Evolutionary conservation across 2,329 filamentous ascomycete genomes (phyloP).

Genomic region (Ophiocordyceps camponoti-rufipedis): DNA sequence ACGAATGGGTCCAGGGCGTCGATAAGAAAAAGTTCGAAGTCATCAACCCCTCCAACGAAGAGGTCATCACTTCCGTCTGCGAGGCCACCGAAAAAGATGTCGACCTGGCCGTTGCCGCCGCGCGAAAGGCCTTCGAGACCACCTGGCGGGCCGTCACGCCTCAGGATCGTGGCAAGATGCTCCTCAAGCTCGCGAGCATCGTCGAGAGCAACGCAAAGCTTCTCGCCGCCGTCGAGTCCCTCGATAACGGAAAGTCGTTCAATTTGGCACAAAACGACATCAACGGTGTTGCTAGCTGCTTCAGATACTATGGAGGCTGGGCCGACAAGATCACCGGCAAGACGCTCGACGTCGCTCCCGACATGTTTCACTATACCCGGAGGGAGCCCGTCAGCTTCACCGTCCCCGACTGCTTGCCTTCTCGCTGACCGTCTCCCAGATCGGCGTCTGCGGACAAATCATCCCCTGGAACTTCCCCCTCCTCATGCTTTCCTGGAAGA

Average conservation of each 20-base stretch:
- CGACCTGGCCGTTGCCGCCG: slow-evolving; percentile 64
- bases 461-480: slow-evolving; percentile 83
- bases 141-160: slow-evolving; percentile 52
- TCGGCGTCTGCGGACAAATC: slow-evolving; percentile 71
- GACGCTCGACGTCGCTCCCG: slow-evolving; percentile 60
- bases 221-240: slow-evolving; percentile 65
- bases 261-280: slow-evolving; percentile 62
- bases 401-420: too few species aligned
- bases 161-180: slow-evolving; percentile 46
- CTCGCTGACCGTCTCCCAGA: slow-evolving; percentile 8
- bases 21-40: slow-evolving; percentile 86
- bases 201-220: slow-evolving; percentile 61
- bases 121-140: slow-evolving; percentile 70
- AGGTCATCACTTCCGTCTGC: slow-evolving; percentile 64
- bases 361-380: slow-evolving; percentile 67
- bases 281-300: slow-evolving; percentile 42
- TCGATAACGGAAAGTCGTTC: slow-evolving; percentile 78
- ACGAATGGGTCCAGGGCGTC: slow-evolving; percentile 62
- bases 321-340: slow-evolving; percentile 85
- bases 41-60: slow-evolving; percentile 74
- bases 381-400: slow-evolving; percentile 42
- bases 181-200: slow-evolving; percentile 64
- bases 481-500: slow-evolving; percentile 72
- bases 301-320: slow-evolving; percentile 67
- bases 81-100: slow-evolving; percentile 82